Percentiles rank a stretch among this genome's conserved stretches.
Conservation (phyloP, 176 grass and related monocot genomes). For the Oryza officinalis region DNA sequence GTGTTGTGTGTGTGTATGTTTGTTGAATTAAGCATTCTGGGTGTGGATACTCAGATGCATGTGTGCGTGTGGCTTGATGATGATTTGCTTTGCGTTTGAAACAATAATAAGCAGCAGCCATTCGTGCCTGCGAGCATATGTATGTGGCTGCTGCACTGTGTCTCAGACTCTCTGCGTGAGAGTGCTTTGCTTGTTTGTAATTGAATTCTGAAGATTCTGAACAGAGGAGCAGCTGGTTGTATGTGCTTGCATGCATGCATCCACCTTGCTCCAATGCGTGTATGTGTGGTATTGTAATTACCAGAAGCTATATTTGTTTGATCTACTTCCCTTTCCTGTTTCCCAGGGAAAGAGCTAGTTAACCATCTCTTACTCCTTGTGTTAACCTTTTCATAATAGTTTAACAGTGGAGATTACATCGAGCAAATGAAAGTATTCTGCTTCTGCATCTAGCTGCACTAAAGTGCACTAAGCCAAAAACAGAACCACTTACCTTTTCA, state of each 20-base stretch:
- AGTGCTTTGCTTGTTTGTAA: neutral
- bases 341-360: no score
- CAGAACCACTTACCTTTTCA: neutral
- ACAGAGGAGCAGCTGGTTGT: neutral
- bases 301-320: no score
- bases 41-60: neutral
- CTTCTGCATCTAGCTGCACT: no score
- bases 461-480: no score
- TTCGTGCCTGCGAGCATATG: neutral
- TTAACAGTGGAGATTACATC: no score
- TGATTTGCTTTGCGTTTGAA: neutral
- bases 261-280: neutral
- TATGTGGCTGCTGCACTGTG: neutral
- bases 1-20: neutral
- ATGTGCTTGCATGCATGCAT: neutral
- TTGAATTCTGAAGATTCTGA: neutral
- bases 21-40: neutral
- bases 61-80: neutral
- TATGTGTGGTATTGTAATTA: no score
- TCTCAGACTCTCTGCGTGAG: no score
- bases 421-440: no score
- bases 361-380: no score
- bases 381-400: neutral
- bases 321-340: neutral
- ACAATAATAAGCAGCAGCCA: neutral